Conservation (phyloP, 2,329 filamentous ascomycete genomes). For the Sporothrix phasma region DNA sequence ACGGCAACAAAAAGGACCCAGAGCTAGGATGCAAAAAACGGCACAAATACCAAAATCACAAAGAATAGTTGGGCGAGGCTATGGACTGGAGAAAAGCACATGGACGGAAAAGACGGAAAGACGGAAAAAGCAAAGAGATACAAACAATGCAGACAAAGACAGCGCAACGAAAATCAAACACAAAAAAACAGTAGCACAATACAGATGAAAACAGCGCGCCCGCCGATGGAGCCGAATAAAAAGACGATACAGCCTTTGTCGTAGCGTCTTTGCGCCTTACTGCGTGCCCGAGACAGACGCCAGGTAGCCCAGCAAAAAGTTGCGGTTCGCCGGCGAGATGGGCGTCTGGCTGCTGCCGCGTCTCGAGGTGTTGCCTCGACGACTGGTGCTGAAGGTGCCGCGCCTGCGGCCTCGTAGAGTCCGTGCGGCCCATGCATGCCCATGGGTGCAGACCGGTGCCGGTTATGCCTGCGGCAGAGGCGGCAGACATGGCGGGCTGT, state of each 20-base stretch:
- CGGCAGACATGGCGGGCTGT: background rate
- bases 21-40: background rate
- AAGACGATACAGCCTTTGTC: too few relatives aligned
- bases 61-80: conserved; percentile 2
- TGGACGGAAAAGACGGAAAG: too few relatives aligned
- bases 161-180: background rate
- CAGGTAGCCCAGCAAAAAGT: conserved; percentile 67
- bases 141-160: background rate
- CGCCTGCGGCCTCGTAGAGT: conserved; percentile 12
- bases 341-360: conserved; percentile 43
- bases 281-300: conserved; percentile 40
- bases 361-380: conserved; percentile 24
- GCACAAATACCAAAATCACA: background rate
- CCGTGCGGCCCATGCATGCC: background rate
- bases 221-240: too few relatives aligned
- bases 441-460: background rate
- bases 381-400: background rate
- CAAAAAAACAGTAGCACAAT: background rate
- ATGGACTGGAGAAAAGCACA: conserved; percentile 2
- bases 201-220: background rate
- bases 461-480: background rate
- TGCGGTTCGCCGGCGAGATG: conserved; percentile 61
- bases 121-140: too few relatives aligned
- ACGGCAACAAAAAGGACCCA: background rate
- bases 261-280: too few relatives aligned